Conservation (phyloP, 2,329 filamentous ascomycete species). For the Pseudogymnoascus sp. region DNA sequence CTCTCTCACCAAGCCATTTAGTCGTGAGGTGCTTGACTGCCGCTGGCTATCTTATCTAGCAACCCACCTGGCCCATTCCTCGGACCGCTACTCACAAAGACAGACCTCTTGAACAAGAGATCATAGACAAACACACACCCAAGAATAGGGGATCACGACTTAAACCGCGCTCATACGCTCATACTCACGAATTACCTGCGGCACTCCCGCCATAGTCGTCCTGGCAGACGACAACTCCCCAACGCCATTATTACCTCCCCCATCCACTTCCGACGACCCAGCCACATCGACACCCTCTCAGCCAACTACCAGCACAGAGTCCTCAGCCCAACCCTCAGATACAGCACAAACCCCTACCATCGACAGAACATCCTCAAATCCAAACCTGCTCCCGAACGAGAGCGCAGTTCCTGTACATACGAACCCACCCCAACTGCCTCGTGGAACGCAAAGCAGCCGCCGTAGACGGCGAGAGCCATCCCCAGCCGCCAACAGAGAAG, state of each 20-base stretch:
- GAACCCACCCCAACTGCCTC: conserved; percentile 24
- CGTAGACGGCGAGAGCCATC: conserved; percentile 43
- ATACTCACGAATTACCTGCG: conserved; percentile 24
- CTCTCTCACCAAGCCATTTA: not conserved
- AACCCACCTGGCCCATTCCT: not conserved
- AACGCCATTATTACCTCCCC: conserved; percentile 43
- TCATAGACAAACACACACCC: not conserved
- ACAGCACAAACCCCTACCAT: conserved; percentile 17
- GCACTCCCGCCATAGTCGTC: conserved; percentile 50
- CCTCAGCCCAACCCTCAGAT: conserved; percentile 33
- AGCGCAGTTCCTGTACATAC: conserved; percentile 30
- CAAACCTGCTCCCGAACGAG: conserved; percentile 20
- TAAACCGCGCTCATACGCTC: conserved; percentile 6
- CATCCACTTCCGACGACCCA: conserved; percentile 60
- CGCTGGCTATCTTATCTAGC: not conserved
- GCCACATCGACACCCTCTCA: conserved; percentile 45
- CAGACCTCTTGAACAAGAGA: not conserved
- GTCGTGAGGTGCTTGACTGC: not conserved
- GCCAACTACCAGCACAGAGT: conserved; percentile 38
- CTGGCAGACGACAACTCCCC: conserved; percentile 62
- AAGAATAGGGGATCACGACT: not conserved
- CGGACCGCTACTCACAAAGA: not conserved
- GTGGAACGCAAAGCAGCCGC: conserved; percentile 39
- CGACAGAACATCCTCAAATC: conserved; percentile 18
- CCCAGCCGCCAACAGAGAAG: conserved; percentile 31